A percentile compares a stretch with the other conserved stretches of the same genome.
These are phyloP conservation scores for Solanum verrucosum DNA, from an alignment of 257 asterid genomes.

Conservation along the genomic window DNA sequence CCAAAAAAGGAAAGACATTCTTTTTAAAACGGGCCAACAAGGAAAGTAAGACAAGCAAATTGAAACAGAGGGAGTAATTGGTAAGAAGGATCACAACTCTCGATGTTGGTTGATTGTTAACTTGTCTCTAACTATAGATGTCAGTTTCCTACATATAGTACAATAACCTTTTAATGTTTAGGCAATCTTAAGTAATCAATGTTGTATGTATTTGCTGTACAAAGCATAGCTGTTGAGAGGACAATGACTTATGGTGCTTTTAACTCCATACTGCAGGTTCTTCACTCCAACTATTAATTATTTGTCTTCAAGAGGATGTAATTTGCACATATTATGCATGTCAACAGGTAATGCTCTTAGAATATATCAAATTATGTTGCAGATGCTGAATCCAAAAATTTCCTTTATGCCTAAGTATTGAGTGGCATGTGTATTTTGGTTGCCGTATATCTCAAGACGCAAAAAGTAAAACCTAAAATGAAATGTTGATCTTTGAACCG, in stretches of 20 bases:
- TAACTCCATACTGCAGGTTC: constrained; percentile 49
- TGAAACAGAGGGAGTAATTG: background rate
- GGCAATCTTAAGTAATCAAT: background rate
- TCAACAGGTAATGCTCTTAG: constrained; percentile 55
- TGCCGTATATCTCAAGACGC: background rate
- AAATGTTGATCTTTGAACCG: background rate
- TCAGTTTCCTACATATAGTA: background rate
- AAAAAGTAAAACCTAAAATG: background rate
- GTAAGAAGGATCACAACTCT: too few relatives aligned
- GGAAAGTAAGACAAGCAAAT: background rate
- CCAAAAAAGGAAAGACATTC: background rate
- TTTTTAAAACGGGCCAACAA: background rate
- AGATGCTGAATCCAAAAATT: background rate
- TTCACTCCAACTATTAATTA: constrained; percentile 73
- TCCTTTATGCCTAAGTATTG: background rate
- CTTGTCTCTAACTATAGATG: background rate
- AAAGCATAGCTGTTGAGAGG: background rate
- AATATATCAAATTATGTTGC: background rate
- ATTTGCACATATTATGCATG: constrained; percentile 62
- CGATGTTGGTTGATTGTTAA: too few relatives aligned
- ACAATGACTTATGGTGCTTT: background rate
- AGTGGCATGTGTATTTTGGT: background rate
- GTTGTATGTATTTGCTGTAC: background rate
- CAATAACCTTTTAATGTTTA: background rate
- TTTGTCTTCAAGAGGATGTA: constrained; percentile 51